Evolutionary conservation across 2,329 filamentous ascomycete genomes (phyloP).

Genomic region (Fusarium irregulare): DNA sequence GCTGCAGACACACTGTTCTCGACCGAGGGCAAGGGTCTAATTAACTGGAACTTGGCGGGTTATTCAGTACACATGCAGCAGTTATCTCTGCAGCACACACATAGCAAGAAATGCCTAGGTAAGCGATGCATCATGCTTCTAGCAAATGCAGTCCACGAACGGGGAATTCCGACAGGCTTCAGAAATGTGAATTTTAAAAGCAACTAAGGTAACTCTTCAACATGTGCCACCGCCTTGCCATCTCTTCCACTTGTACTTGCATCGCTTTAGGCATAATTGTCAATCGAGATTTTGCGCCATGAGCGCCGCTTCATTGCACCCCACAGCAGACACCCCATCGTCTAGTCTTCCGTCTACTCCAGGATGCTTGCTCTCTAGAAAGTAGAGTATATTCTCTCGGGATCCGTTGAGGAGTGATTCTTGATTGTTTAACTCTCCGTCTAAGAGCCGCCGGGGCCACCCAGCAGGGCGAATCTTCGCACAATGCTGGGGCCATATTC

Average conservation of each 20-base stretch:
- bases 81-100: neutral
- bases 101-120: neutral
- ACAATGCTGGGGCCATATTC: slow-evolving; percentile 97
- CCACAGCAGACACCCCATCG: neutral
- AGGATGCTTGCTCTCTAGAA: slow-evolving; percentile 4
- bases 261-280: slow-evolving; percentile 43
- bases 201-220: slow-evolving; percentile 37
- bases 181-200: slow-evolving; percentile 34
- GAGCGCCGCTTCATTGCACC: slow-evolving; percentile 37
- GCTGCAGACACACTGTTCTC: neutral
- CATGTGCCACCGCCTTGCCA: slow-evolving; percentile 27
- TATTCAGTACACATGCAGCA: neutral
- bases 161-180: slow-evolving; percentile 14
- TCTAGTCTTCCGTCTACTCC: slow-evolving; percentile 3
- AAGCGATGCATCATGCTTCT: slow-evolving; percentile 21
- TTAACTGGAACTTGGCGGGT: neutral
- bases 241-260: slow-evolving; percentile 30
- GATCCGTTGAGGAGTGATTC: slow-evolving; percentile 19
- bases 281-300: slow-evolving; percentile 39
- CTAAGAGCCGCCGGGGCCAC: slow-evolving; percentile 86
- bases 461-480: slow-evolving; percentile 90
- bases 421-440: slow-evolving; percentile 35
- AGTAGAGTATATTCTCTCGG: slow-evolving; percentile 10
- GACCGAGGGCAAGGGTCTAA: neutral
- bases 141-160: neutral